Evolutionary conservation across 2,329 filamentous ascomycete species (phyloP).

Genomic region (Phyllosticta citriasiana): DNA sequence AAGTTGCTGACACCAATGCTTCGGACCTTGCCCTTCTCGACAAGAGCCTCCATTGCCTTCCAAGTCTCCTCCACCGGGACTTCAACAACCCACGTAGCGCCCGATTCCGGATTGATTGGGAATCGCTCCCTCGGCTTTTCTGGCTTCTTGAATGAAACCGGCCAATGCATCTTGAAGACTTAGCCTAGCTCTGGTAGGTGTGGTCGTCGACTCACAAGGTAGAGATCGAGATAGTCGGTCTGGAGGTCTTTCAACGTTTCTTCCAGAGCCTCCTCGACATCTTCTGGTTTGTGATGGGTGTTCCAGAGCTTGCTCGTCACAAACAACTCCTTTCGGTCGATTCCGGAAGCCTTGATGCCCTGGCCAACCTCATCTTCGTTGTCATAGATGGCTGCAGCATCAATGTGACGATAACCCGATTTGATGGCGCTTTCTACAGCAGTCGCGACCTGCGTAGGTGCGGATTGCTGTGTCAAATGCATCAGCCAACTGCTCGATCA

Average conservation of each 20-base stretch:
- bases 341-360: constrained; percentile 35
- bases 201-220: constrained; percentile 15
- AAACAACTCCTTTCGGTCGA: constrained; percentile 38
- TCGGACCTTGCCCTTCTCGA: constrained; percentile 32
- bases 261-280: constrained; percentile 50
- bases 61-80: constrained; percentile 34
- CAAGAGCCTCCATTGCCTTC: constrained; percentile 30
- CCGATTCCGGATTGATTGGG: constrained; percentile 49
- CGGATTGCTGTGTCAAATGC: not conserved
- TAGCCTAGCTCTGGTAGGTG: not conserved
- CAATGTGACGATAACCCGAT: constrained; percentile 46
- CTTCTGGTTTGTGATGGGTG: constrained; percentile 65
- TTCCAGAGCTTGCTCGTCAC: constrained; percentile 71
- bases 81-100: constrained; percentile 27
- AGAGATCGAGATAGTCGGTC: constrained; percentile 54
- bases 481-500: not conserved
- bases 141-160: constrained; percentile 59
- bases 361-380: constrained; percentile 40
- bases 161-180: constrained; percentile 53
- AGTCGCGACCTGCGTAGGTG: constrained; percentile 6
- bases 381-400: constrained; percentile 41
- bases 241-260: constrained; percentile 49
- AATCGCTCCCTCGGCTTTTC: constrained; percentile 53
- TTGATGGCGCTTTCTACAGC: constrained; percentile 4
- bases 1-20: constrained; percentile 29